phyloP scores from a whole-genome alignment of 257 asterid genomes.

The Orobanche coerulescens region DNA sequence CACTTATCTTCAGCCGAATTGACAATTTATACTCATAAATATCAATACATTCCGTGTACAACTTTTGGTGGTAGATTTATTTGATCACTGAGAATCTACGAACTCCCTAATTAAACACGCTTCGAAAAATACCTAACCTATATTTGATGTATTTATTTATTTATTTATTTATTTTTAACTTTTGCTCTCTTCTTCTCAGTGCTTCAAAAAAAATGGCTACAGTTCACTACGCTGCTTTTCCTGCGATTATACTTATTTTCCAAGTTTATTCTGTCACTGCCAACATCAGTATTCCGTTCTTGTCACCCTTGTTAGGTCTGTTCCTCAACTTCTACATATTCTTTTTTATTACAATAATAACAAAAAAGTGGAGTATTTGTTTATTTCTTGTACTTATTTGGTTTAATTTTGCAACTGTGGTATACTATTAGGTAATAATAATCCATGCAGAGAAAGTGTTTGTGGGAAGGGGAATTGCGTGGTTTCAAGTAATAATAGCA shows the following conservation, averaged over 20 bases:
- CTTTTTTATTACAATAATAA: background rate
- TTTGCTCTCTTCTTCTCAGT: background rate
- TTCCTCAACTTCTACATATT: background rate
- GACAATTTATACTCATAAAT: too few relatives aligned
- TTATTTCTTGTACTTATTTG: background rate
- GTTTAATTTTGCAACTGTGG: background rate
- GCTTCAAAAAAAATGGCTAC: conserved; percentile 51
- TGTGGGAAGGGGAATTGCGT: conserved; percentile 75
- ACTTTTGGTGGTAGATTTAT: background rate
- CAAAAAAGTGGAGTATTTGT: background rate
- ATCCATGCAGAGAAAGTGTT: conserved; percentile 34
- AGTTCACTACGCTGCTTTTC: conserved; percentile 18
- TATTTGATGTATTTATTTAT: too few relatives aligned
- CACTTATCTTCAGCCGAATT: too few relatives aligned
- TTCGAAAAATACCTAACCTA: background rate
- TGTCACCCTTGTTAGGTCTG: conserved; percentile 40
- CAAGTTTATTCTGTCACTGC: conserved; percentile 27
- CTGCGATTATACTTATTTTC: conserved; percentile 28
- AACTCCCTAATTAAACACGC: conserved; percentile 6
- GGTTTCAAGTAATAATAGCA: conserved; percentile 27
- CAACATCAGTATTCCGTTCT: conserved; percentile 33
- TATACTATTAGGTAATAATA: conserved; percentile 20
- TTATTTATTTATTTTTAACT: too few relatives aligned
- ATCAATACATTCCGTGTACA: conserved; percentile 8
- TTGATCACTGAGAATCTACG: background rate